Evolutionary conservation across 2,329 filamentous ascomycete species (phyloP), one percentile per base, ranked within the genome.

Genomic region (Monosporascus sp.): DNA sequence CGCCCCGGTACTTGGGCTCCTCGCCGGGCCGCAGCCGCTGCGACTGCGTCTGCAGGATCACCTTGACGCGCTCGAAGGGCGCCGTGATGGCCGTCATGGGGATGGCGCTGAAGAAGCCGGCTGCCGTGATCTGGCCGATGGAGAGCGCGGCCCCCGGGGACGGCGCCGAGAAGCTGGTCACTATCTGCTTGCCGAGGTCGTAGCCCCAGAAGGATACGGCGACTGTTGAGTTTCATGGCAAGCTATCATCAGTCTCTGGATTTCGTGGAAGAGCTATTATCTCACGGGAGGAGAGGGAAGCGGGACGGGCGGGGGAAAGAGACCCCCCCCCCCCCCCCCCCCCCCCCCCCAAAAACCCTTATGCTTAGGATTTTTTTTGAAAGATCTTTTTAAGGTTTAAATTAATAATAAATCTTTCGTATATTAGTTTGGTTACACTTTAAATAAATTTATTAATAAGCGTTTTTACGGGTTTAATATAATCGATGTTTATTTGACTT

Each of bases 21-120:
- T 97, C 88, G 66, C 92, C 93, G 0, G 92, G 89, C 1, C 85
- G 84, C 41, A 94, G 85, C 50, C 80, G 75, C 74, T 97, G 91
- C 66, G 91, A 92, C 74, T 97, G 94, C 61, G 97, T 95, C 72
- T 99, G 94, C 1, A 99, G 86, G 58, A 99, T 91, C 52, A 99
- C 93, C 75, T 99, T 99, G 63, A 99, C 91, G 66, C 94, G 93
- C 80, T 99, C 94, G 70, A 99, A 97, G 56, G 94, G 94, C 5
- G 94, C 94, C n/a, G 94, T 97, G 76, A 99, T 97, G 72, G 90
- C 74, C 4, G 94, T 99, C 90, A 96, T 96, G 65, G 94, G 94
- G 55, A 99, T 88, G 56, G 94, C 94, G 67, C 90, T 96, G 82
- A 99, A 95, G 83, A 97, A 97, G 59, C 94, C 94, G 15, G 94